phyloP scores from a whole-genome alignment of 352 stramenopile species.

The Saprolegnia parasitica region DNA sequence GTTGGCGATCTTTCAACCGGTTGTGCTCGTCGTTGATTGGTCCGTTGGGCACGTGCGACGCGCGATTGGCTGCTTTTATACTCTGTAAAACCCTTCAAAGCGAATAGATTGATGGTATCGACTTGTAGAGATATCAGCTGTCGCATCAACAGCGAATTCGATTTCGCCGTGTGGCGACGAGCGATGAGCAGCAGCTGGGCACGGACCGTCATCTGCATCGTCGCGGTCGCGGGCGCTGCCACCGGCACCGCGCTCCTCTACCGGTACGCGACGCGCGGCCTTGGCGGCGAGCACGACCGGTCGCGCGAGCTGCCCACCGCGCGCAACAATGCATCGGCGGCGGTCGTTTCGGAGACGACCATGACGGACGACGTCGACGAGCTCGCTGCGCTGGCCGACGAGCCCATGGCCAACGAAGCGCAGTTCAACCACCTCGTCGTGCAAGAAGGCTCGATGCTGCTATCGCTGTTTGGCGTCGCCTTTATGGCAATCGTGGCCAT shows the following conservation, averaged over 20 bases:
- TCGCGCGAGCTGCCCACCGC: constrained; percentile 29
- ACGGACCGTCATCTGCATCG: constrained; percentile 30
- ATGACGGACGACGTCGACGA: constrained; percentile 4
- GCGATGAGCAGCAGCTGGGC: constrained; percentile 18
- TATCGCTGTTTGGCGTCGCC: constrained; percentile 62
- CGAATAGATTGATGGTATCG: neutral
- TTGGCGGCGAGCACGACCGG: constrained; percentile 13
- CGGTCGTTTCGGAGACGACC: constrained; percentile 8
- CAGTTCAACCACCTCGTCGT: constrained; percentile 26
- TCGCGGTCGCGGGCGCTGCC: constrained; percentile 60
- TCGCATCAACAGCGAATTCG: constrained; percentile 2
- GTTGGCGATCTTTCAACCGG: neutral
- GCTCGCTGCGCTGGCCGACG: neutral
- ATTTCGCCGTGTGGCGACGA: neutral
- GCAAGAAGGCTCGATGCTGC: constrained; percentile 35
- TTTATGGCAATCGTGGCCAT: constrained; percentile 60
- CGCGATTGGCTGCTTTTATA: neutral
- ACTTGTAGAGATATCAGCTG: neutral
- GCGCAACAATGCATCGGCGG: constrained; percentile 19
- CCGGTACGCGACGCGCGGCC: constrained; percentile 49
- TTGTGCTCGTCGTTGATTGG: neutral
- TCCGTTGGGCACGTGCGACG: neutral
- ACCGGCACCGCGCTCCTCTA: constrained; percentile 57
- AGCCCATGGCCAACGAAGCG: constrained; percentile 5
- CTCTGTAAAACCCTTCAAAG: neutral